Percentiles rank a stretch among this genome's conserved stretches.
phyloP scores from a whole-genome alignment of 1,284 basidiomycete species.

The Boletellus deceptivus region DNA sequence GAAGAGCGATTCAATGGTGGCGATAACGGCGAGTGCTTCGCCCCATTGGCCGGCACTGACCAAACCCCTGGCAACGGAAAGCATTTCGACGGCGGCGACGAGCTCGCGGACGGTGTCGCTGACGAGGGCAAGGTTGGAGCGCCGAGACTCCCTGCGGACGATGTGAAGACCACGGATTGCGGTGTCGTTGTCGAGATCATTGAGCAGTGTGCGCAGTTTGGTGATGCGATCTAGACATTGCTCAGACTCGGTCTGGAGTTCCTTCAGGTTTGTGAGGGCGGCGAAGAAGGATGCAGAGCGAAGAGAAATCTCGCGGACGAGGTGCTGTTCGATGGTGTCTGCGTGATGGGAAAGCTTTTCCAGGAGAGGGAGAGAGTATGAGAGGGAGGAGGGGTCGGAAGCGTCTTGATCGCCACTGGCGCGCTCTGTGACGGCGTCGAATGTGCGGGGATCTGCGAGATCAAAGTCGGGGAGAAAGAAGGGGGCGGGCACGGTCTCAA shows the following conservation, averaged over 20 bases:
- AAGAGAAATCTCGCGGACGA: conserved; percentile 88
- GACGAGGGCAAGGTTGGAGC: conserved; percentile 60
- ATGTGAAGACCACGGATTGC: conserved; percentile 78
- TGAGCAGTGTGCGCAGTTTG: conserved; percentile 68
- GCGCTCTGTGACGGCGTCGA: conserved; percentile 77
- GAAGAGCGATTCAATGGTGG: conserved; percentile 74
- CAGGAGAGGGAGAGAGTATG: conserved; percentile 74
- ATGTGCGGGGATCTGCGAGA: conserved; percentile 83
- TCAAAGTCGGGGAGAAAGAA: conserved; percentile 84
- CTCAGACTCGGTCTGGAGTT: conserved; percentile 86
- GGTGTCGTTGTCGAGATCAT: conserved; percentile 74
- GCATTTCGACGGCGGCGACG: conserved; percentile 72
- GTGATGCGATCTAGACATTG: conserved; percentile 79
- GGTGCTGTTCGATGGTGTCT: conserved; percentile 93
- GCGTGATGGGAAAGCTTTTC: conserved; percentile 92
- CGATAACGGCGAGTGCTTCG: conserved; percentile 75
- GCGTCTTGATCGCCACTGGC: conserved; percentile 32
- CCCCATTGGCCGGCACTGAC: conserved; percentile 84
- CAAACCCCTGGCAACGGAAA: conserved; percentile 65
- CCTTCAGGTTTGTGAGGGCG: conserved; percentile 90
- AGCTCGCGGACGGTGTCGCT: conserved; percentile 66
- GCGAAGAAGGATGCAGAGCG: conserved; percentile 95
- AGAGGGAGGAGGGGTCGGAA: conserved; percentile 56
- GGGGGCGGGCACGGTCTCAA: conserved; percentile 76
- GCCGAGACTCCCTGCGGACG: conserved; percentile 62